These are phyloP conservation scores for Leccinum obscurum DNA, from an alignment of 768 basidiomycete genomes.

Conservation along the genomic window DNA sequence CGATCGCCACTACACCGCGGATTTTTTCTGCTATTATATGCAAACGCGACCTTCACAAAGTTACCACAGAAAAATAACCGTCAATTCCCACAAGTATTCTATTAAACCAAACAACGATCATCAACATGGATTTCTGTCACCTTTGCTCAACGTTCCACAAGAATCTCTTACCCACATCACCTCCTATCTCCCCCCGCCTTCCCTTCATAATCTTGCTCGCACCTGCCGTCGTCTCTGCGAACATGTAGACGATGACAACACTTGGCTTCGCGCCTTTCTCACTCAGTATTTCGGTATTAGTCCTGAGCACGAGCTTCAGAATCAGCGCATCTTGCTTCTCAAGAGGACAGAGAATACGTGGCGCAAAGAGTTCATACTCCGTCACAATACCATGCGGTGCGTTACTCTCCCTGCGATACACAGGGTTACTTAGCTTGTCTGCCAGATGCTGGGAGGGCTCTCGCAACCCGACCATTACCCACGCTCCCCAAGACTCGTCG, in stretches of 20 bases:
- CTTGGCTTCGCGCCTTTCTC: slow-evolving; percentile 76
- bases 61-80: slow-evolving; percentile 38
- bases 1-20: slow-evolving; percentile 18
- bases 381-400: slow-evolving; percentile 57
- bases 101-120: slow-evolving; percentile 21
- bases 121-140: slow-evolving; percentile 52
- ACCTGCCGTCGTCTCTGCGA: slow-evolving; percentile 53
- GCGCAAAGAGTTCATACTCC: slow-evolving; percentile 66
- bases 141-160: slow-evolving; percentile 56
- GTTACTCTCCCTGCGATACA: slow-evolving; percentile 8
- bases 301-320: slow-evolving; percentile 59
- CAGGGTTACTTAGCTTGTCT: slow-evolving; percentile 4
- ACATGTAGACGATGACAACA: slow-evolving; percentile 76
- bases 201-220: slow-evolving; percentile 56
- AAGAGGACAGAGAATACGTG: slow-evolving; percentile 60
- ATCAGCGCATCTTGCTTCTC: slow-evolving; percentile 49
- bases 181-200: slow-evolving; percentile 63
- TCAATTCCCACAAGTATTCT: slow-evolving; percentile 30
- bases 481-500: slow-evolving; percentile 60
- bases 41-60: slow-evolving; percentile 52
- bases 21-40: slow-evolving; percentile 55
- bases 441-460: slow-evolving; percentile 71
- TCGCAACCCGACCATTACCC: slow-evolving; percentile 56
- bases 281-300: slow-evolving; percentile 64
- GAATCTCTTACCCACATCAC: slow-evolving; percentile 81